Conservation (phyloP, 768 basidiomycete genomes). For the Tylopilus subfusipes region DNA sequence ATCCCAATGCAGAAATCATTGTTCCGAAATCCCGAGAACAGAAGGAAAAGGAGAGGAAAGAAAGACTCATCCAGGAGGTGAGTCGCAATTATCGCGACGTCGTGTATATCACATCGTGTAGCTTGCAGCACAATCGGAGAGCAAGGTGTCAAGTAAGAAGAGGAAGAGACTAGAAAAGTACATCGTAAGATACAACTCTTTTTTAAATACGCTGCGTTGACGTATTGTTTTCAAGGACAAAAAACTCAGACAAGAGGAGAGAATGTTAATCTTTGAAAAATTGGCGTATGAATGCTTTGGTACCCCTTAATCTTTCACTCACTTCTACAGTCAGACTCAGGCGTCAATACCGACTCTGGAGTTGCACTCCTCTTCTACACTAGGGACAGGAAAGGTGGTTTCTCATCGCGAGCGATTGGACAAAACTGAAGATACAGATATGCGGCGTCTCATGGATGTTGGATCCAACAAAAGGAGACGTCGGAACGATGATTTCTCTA, state of each 20-base stretch:
- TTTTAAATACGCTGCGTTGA: background rate
- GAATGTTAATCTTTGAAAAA: slow-evolving; percentile 71
- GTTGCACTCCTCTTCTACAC: slow-evolving; percentile 76
- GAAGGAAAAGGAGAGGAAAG: slow-evolving; percentile 57
- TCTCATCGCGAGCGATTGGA: slow-evolving; percentile 62
- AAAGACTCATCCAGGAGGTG: slow-evolving; percentile 62
- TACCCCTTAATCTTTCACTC: slow-evolving; percentile 3
- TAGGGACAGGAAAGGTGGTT: slow-evolving; percentile 67
- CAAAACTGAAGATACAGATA: slow-evolving; percentile 55
- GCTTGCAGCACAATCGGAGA: slow-evolving; percentile 49
- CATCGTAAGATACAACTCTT: slow-evolving; percentile 53
- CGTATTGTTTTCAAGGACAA: slow-evolving; percentile 56
- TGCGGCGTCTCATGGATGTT: slow-evolving; percentile 51
- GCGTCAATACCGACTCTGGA: slow-evolving; percentile 56
- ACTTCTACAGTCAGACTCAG: slow-evolving; percentile 64
- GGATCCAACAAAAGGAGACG: slow-evolving; percentile 49
- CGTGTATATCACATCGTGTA: slow-evolving; percentile 8
- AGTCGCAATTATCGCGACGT: slow-evolving; percentile 10
- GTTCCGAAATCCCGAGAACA: slow-evolving; percentile 57
- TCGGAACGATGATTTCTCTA: slow-evolving; percentile 28
- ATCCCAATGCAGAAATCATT: slow-evolving; percentile 59
- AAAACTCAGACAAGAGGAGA: slow-evolving; percentile 89
- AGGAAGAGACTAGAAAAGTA: slow-evolving; percentile 89
- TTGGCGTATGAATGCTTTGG: slow-evolving; percentile 54
- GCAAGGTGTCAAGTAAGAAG: slow-evolving; percentile 80